A percentile compares a stretch with the other conserved stretches of the same genome.
These are phyloP conservation scores for Rhododendron simsii DNA, from an alignment of 148 eudicot genomes.

Conservation along the genomic window DNA sequence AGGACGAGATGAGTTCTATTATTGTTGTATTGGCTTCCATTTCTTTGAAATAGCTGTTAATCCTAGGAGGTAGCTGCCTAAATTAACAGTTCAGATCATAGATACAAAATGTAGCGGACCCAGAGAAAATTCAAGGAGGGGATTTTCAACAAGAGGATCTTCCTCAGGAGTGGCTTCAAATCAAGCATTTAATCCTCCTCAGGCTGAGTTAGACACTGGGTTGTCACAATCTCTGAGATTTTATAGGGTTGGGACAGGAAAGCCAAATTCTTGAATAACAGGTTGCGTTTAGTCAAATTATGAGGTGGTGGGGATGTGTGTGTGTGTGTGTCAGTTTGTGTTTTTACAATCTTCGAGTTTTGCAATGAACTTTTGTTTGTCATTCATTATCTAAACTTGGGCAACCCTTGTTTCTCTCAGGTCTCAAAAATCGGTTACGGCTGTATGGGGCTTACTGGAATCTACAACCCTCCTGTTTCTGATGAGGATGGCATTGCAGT, in stretches of 20 bases:
- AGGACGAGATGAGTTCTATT: no score
- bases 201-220: not conserved
- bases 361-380: not conserved
- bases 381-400: not conserved
- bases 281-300: not conserved
- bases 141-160: not conserved
- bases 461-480: slow-evolving; percentile 44
- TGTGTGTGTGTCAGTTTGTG: not conserved
- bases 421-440: slow-evolving; percentile 60
- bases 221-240: not conserved
- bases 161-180: not conserved
- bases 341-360: no score
- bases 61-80: not conserved
- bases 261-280: not conserved
- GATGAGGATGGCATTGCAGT: slow-evolving; percentile 53
- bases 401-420: slow-evolving; percentile 11
- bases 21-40: not conserved
- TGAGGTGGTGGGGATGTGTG: not conserved
- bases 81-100: not conserved
- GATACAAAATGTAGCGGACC: not conserved
- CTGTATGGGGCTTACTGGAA: slow-evolving; percentile 54
- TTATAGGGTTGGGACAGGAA: not conserved
- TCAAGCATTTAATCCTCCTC: not conserved
- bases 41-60: not conserved
- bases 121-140: not conserved